These are phyloP conservation scores for Camelina neglecta DNA, from an alignment of 345 rosid genomes.

Conservation along the genomic window DNA sequence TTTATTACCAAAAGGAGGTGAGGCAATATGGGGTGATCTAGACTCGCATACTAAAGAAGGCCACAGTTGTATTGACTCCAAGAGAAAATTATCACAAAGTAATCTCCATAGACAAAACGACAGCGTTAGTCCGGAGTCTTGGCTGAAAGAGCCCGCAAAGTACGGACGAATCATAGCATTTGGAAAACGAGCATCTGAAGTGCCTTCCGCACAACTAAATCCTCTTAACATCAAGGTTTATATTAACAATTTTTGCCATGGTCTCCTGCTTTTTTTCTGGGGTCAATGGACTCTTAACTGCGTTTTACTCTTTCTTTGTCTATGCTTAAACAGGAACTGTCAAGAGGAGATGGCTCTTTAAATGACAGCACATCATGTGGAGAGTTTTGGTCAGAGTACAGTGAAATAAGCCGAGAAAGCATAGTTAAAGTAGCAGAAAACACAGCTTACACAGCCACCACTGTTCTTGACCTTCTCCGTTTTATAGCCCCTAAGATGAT, in stretches of 20 bases:
- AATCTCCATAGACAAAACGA: conserved; percentile 42
- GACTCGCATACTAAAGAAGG: conserved; percentile 72
- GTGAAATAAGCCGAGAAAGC: conserved; percentile 59
- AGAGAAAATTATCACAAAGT: conserved; percentile 39
- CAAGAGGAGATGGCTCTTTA: not conserved
- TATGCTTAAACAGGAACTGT: conserved; percentile 24
- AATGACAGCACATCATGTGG: conserved; percentile 45
- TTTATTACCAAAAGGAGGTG: conserved; percentile 82
- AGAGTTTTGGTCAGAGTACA: conserved; percentile 67
- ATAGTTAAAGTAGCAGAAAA: conserved; percentile 52
- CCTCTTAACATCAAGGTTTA: conserved; percentile 26
- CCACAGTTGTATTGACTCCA: conserved; percentile 46
- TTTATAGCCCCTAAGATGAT: conserved; percentile 72
- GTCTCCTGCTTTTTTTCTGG: not conserved
- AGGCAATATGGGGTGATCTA: conserved; percentile 70
- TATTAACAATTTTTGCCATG: not conserved
- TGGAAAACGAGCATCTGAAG: conserved; percentile 54
- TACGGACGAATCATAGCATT: conserved; percentile 74
- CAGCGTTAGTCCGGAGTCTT: conserved; percentile 41
- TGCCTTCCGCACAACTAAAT: conserved; percentile 56
- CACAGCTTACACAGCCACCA: conserved; percentile 59
- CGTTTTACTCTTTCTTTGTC: not conserved
- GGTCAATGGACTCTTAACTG: not conserved
- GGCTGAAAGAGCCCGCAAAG: conserved; percentile 48
- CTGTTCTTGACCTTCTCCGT: conserved; percentile 58